Conservation (phyloP, 108 stramenopile species). For the Asterionellopsis glacialis region DNA sequence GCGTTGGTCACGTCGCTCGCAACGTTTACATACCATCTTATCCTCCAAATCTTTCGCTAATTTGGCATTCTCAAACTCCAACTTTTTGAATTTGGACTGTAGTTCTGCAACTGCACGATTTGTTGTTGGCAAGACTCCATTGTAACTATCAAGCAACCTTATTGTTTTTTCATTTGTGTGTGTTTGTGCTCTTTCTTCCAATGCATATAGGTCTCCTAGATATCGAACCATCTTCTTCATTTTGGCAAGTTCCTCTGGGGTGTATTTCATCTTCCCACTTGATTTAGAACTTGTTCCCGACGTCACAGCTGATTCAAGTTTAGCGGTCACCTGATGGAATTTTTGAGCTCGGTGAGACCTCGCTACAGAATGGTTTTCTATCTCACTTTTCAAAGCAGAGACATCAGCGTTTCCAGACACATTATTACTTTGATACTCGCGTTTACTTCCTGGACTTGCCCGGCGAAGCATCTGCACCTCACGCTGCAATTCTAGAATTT, state of each 20-base stretch:
- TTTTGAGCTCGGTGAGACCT: constrained; percentile 5
- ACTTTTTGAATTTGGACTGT: no score
- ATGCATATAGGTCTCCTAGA: constrained; percentile 9
- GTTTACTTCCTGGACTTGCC: background rate
- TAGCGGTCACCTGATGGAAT: constrained; percentile 7
- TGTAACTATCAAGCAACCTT: no score
- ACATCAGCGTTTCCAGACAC: constrained; percentile 5
- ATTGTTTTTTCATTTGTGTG: no score
- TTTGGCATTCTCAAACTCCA: no score
- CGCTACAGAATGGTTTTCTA: constrained; percentile 7
- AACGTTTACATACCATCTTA: no score
- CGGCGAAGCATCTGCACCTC: constrained; percentile 19
- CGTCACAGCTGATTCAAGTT: constrained; percentile 1
- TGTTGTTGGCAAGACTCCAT: no score
- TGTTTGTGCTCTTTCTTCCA: constrained; percentile 15
- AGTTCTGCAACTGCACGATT: no score
- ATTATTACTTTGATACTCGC: background rate
- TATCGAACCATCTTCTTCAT: constrained; percentile 16
- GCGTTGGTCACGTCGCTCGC: no score
- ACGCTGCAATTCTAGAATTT: constrained; percentile 16
- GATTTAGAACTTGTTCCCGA: background rate
- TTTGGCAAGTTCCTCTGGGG: constrained; percentile 12
- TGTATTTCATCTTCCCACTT: background rate
- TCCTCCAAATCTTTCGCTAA: no score
- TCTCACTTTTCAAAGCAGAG: background rate